Base-by-base conservation (phyloP, 2,329 filamentous ascomycete genomes). In the Capronia americana region DNA sequence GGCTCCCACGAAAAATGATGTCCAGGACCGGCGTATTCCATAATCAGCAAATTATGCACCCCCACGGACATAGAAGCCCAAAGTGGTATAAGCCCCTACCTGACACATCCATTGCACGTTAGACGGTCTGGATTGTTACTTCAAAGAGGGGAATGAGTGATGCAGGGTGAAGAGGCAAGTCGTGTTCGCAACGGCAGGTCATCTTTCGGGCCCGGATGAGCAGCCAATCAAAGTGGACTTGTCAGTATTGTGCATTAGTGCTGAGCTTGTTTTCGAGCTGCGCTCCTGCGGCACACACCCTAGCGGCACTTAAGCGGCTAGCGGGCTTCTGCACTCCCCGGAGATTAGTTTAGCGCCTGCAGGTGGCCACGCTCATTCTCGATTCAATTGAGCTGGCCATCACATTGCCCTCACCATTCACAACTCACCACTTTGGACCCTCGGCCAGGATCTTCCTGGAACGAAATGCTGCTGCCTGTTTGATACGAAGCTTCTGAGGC, bases 221-320 rank as follows among this genome's bases (percentile, higher is more conserved):
- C 28, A 41, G 46, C 57, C 57, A 61, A 61, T 61, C 46, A 32
- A 20, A 3, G 2, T 2, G 7, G 50, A 23, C 51, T 26, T 64
- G 62, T 64, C 62, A 64, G 55, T 64, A 24, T 54, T 46, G 20
- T 64, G 62, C 62, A 64, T 59, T 64, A 64, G 55, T 50, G 28
- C 46, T 46, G 62, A 54, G 62, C 48, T 64, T 64, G 46, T 48
- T 48, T 46, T 11, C 20, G 32, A 28, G 30, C 20, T n/a, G 17
- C n/a, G n/a, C n/a, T n/a, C n/a, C n/a, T n/a, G n/a, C n/a, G n/a
- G n/a, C n/a, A n/a, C n/a, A n/a, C n/a, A 11, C 11, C 7, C 20
- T n/a, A 57, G 12, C 32, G 7, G n/a, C 48, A 26, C 5, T 8
- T 1, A 20, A 26, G 26, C 12, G 26, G 48, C 48, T 28, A 11